phyloP scores from a whole-genome alignment of 2,329 filamentous ascomycete species.

The Sporothrix mexicana region DNA sequence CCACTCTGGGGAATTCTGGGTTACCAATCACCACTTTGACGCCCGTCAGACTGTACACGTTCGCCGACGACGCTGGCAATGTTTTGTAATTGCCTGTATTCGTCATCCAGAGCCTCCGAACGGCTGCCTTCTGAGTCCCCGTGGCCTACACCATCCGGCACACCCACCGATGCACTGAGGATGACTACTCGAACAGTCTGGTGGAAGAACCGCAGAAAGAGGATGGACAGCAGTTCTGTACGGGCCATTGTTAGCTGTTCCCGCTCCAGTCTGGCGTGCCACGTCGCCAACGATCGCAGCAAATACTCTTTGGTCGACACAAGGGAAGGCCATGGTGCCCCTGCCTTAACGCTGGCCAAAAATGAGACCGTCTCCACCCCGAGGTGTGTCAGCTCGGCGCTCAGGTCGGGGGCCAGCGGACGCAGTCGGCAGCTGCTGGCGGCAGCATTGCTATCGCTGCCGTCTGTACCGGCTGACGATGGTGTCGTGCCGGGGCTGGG shows the following conservation, averaged over 20 bases:
- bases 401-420: conserved; percentile 1
- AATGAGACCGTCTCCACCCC: not conserved
- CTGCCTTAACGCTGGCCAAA: not conserved
- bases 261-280: not conserved
- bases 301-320: not conserved
- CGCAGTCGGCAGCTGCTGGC: not conserved
- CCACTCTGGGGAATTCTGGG: not conserved
- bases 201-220: conserved; percentile 9
- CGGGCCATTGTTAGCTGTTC: not conserved
- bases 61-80: not conserved
- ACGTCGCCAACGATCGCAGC: not conserved
- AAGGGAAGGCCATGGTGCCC: not conserved
- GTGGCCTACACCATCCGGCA: not conserved
- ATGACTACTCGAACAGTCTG: not conserved
- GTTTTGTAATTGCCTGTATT: conserved; percentile 14
- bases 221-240: not conserved
- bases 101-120: not conserved
- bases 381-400: not conserved
- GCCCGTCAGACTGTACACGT: not conserved
- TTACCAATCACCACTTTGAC: not conserved
- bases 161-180: not conserved
- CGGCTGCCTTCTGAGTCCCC: not conserved
- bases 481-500: too few relatives aligned
- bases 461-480: not conserved
- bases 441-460: conserved; percentile 11